Evolutionary conservation across 2,329 filamentous ascomycete genomes (phyloP).

Genomic region (Gremmenia infestans): DNA sequence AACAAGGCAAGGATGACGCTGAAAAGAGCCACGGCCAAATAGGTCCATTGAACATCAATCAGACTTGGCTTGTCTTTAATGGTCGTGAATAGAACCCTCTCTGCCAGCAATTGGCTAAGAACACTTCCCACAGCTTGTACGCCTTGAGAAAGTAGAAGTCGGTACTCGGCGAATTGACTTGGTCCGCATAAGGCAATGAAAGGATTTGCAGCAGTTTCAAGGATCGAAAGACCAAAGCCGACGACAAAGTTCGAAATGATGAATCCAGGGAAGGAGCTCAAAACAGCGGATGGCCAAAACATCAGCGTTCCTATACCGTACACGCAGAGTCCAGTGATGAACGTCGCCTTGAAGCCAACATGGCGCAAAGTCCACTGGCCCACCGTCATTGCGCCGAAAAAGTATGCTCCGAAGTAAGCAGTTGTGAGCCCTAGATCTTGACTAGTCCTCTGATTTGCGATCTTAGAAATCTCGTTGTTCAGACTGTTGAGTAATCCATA

Average conservation of each 20-base stretch:
- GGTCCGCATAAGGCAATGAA: slow-evolving; percentile 70
- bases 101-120: slow-evolving; percentile 65
- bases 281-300: slow-evolving; percentile 77
- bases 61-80: slow-evolving; percentile 50
- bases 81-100: slow-evolving; percentile 66
- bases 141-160: slow-evolving; percentile 70
- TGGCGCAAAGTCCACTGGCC: slow-evolving; percentile 66
- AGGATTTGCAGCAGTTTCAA: slow-evolving; percentile 78
- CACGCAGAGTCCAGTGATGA: slow-evolving; percentile 70
- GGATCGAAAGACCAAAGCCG: slow-evolving; percentile 68
- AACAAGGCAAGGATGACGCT: slow-evolving; percentile 65
- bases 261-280: slow-evolving; percentile 72
- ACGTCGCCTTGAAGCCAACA: slow-evolving; percentile 72
- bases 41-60: slow-evolving; percentile 77
- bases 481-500: slow-evolving; percentile 82
- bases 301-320: slow-evolving; percentile 76
- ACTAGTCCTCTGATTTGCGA: slow-evolving; percentile 51
- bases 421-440: slow-evolving; percentile 64
- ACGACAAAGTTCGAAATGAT: slow-evolving; percentile 70
- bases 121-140: slow-evolving; percentile 73
- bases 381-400: slow-evolving; percentile 64
- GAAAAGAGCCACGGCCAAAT: slow-evolving; percentile 73
- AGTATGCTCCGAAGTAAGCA: slow-evolving; percentile 68
- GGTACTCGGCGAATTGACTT: slow-evolving; percentile 65
- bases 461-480: slow-evolving; percentile 62